Evolutionary conservation across 2,329 filamentous ascomycete genomes (phyloP), one percentile per base, ranked within the genome.

Genomic region (Claviceps citrina): DNA sequence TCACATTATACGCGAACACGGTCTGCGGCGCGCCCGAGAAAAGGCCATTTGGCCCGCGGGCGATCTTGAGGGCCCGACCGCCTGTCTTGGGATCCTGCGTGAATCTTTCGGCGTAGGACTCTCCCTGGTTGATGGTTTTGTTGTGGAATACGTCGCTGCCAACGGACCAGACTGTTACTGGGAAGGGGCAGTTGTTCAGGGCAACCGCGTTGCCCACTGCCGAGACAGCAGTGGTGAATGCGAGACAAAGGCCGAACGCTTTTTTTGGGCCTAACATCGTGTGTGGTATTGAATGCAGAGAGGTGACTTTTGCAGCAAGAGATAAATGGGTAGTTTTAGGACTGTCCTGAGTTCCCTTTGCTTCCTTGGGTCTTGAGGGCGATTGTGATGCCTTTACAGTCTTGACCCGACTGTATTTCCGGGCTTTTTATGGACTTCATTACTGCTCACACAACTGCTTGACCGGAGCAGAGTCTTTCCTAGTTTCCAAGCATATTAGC

Each of bases 151-250:
- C 44, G 16, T 42, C 12, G 41, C 45, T 44, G 46, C 61, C 61
- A 39, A 64, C 61, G 31, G 61, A 59, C 60, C 60, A 64, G 46
- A 60, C 36, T 16, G 57, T 55, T n/a, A 63, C 58, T 31, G 51
- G 40, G 39, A 50, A 47, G 27, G 33, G 16, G 53, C 61, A 63
- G 35, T 56, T 54, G 53, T 64, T 64, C 43, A 51, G 43, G 39
- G 64, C 59, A 28, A 46, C 45, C 32, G 61, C 60, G 12, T 46
- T 50, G 50, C 59, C 60, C 28, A 59, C 7, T 9, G 47, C 41
- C 15, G 37, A 43, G 26, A 45, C 44, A 15, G 43, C 34, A 2
- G 31, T 33, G 10, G 45, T 38, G 5, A 46, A 22, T 26, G 40
- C 32, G 13, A 45, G 15, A 24, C 31, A 30, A 31, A 44, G 25